Conservation (phyloP, 2,329 filamentous ascomycete genomes). For the Fusarium torulosum region DNA sequence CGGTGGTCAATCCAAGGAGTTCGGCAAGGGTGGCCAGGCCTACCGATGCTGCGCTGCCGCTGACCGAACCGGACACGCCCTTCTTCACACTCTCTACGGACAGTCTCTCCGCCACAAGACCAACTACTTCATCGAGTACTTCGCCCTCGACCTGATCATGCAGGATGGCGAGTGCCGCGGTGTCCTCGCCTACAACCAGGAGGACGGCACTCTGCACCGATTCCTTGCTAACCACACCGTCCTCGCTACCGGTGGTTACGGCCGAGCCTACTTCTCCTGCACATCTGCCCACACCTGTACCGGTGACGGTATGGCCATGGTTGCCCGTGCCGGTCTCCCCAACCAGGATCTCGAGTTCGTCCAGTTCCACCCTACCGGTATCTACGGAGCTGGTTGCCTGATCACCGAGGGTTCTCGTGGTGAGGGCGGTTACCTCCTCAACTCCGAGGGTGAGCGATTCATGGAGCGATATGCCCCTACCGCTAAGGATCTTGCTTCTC, state of each 20-base stretch:
- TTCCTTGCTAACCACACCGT: constrained; percentile 98
- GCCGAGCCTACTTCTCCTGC: constrained; percentile 97
- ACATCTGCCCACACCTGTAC: constrained; percentile 99
- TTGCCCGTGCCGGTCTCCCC: constrained; percentile 94
- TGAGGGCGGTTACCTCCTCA: constrained; percentile 97
- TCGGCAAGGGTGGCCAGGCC: constrained; percentile 95
- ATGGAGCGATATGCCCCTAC: constrained; percentile 99
- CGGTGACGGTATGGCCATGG: constrained; percentile 99
- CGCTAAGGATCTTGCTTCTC: constrained; percentile 95
- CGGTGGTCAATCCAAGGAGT: constrained; percentile 96
- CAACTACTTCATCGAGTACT: constrained; percentile 99
- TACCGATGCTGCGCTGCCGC: constrained; percentile 97
- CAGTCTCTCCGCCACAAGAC: constrained; percentile 98
- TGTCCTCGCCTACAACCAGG: constrained; percentile 97
- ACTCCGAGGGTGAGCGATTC: constrained; percentile 98
- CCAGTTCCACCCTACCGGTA: constrained; percentile 99
- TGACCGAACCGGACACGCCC: constrained; percentile 95
- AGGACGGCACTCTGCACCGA: constrained; percentile 96
- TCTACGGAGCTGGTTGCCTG: constrained; percentile 97
- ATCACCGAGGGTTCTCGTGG: constrained; percentile 98
- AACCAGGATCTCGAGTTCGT: constrained; percentile 99
- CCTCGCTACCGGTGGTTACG: constrained; percentile 95
- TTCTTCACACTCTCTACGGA: constrained; percentile 98
- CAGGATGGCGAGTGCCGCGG: constrained; percentile 96
- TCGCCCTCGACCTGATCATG: constrained; percentile 97